phyloP scores from a whole-genome alignment of 495 filamentous ascomycete species.

The Peziza echinospora region DNA sequence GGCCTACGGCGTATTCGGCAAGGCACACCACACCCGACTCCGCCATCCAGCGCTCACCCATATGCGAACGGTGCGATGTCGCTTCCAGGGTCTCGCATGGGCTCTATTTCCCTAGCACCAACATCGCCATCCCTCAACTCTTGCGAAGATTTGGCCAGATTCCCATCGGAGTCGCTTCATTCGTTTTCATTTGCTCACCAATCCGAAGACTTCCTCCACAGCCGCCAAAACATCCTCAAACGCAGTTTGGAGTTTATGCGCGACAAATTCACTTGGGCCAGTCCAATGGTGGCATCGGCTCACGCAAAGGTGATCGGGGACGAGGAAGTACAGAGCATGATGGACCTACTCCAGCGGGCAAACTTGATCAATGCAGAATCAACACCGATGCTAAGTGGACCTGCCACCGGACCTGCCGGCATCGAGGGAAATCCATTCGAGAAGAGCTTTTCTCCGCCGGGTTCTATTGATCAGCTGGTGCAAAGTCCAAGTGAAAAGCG shows the following conservation, averaged over 20 bases:
- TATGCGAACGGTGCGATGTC: neutral
- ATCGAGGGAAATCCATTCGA: slow-evolving; percentile 22
- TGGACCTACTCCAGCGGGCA: slow-evolving; percentile 63
- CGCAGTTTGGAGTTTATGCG: slow-evolving; percentile 94
- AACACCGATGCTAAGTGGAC: slow-evolving; percentile 25
- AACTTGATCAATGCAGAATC: slow-evolving; percentile 34
- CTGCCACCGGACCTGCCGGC: slow-evolving; percentile 23
- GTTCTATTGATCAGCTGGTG: too few relatives aligned
- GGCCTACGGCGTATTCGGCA: slow-evolving; percentile 80
- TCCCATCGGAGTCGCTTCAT: slow-evolving; percentile 88
- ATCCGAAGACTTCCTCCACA: slow-evolving; percentile 76
- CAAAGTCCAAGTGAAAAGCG: neutral
- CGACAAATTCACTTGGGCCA: slow-evolving; percentile 71
- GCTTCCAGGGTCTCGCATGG: slow-evolving; percentile 26
- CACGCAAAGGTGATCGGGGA: slow-evolving; percentile 68
- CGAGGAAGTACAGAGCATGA: slow-evolving; percentile 69
- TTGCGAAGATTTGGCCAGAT: slow-evolving; percentile 72
- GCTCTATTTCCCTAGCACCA: slow-evolving; percentile 33
- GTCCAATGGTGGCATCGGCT: slow-evolving; percentile 40
- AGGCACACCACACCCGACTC: slow-evolving; percentile 38
- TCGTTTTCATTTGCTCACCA: slow-evolving; percentile 98
- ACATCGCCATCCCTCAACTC: slow-evolving; percentile 45
- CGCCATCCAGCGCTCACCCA: slow-evolving; percentile 22
- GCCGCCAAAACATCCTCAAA: slow-evolving; percentile 78
- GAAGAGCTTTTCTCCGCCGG: slow-evolving; percentile 7